Evolutionary conservation across 805 yeast species (phyloP), one percentile per base, ranked within the genome.

Genomic region (Metschnikowia henanensis): DNA sequence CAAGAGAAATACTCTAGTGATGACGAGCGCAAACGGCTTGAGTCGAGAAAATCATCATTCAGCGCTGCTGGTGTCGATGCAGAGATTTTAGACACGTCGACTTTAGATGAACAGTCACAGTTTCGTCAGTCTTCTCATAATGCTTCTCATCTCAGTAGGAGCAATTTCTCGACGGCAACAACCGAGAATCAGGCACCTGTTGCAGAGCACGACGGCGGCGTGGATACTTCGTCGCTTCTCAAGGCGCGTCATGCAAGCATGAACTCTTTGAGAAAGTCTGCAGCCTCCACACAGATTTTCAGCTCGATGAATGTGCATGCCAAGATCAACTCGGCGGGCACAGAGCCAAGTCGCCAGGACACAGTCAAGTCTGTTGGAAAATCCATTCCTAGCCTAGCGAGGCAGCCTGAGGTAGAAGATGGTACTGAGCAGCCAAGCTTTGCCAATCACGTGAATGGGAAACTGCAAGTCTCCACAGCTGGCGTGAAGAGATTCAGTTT

Each of bases 281-380:
- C 55, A 31, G 58, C 58, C 1, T 64, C 69, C 2, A 64, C 65
- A 2, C 63, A 63, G 40, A 61, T 64, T 6, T 65, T 65, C 48
- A 65, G 68, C 41, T 54, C 64, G 6, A 49, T 56, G 50, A 42
- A 51, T 23, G 41, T 57, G n/a, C 46, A 39, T n/a, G 51, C 41
- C 4, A 45, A 43, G 4, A 21, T 21, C 18, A 30, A 35, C 31
- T 20, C 39, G 12, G 41, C 29, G 17, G 35, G 18, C 30, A 35
- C 40, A 3, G 37, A 31, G 39, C 41, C 44, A 21, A 35, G 44
- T 19, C 39, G 45, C 17, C 45, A 40, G 12, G 35, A 32, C 15
- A 37, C 43, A 2, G 33, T 40, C 28, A 40, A 41, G 23, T 30
- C 39, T 16, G 16, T 20, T 13, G 16, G 30, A 7, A 41, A 37